Evolutionary conservation across 139 green algal genomes (phyloP).

Genomic region (Chlamydomonas schloesseri): DNA sequence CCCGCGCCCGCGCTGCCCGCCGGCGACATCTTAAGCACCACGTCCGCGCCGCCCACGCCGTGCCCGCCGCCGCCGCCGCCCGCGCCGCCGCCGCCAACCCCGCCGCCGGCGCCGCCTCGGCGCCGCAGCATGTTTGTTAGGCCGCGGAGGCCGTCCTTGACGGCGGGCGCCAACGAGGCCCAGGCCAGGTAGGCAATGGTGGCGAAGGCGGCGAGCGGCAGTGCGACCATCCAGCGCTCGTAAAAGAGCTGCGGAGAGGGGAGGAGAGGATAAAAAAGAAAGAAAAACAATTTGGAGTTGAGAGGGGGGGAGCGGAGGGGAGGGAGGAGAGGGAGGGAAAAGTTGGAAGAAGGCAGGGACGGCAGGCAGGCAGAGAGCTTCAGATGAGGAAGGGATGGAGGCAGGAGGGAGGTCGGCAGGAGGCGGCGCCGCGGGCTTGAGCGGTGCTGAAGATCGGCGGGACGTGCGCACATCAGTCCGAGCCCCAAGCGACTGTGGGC

Average conservation of each 20-base stretch:
- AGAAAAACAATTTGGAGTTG: no score
- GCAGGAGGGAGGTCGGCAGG: no score
- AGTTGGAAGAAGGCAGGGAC: no score
- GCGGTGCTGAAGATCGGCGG: no score
- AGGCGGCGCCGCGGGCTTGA: no score
- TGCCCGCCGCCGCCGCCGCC: background rate
- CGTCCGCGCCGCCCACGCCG: background rate
- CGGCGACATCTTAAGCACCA: background rate
- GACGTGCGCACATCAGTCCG: no score
- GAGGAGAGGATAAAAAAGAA: no score
- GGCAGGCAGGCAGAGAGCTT: no score
- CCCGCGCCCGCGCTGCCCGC: background rate
- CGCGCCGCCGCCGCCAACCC: background rate
- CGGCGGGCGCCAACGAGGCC: background rate
- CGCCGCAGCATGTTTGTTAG: background rate
- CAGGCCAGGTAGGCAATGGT: slow-evolving; percentile 4
- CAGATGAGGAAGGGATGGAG: no score
- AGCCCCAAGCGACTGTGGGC: no score
- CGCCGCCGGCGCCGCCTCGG: background rate
- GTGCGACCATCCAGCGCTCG: slow-evolving; percentile 32
- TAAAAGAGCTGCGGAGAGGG: slow-evolving; percentile 25
- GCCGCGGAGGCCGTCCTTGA: background rate
- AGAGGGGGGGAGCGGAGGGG: background rate
- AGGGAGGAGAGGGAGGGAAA: no score
- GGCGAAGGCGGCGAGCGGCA: slow-evolving; percentile 14